Evolutionary conservation across 441 rosid species (phyloP), one percentile per base, ranked within the genome.

Genomic region (Isatis lusitanica): DNA sequence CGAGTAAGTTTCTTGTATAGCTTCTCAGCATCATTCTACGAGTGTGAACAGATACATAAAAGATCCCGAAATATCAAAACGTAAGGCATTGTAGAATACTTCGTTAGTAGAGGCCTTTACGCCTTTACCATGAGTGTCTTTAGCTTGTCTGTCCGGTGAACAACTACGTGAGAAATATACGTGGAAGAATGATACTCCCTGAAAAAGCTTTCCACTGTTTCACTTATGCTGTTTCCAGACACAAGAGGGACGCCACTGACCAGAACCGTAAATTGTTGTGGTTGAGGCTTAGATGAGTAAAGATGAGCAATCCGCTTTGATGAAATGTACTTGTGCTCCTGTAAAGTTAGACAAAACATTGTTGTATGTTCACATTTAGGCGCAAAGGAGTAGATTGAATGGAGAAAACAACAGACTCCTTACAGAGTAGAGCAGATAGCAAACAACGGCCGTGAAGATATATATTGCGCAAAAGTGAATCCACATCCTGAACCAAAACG

Each of bases 401-500:
- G 59, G 59, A 38, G 55, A 8, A 53, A 57, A 50, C 43, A 78
- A 72, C 12, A 35, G 55, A 53, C 53, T 40, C 82, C 97, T 92
- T 83, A 94, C 98, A 68, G n/a, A 52, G 79, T 87, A 90, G 63
- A 94, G 97, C 70, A 94, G 90, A 83, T 78, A 89, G 91, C 99
- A 92, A 74, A 94, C 98, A 79, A 86, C 81, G 42, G 82, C 92
- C 0, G 99, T 89, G 81, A 94, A 86, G 74, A 88, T 65, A 83
- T 94, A 94, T 73, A 85, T 90, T 59, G 99, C 97, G 74, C 86
- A 86, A 77, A 94, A 94, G 88, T 92, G 99, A 78, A 90, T 68
- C 99, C 98, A 94, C 74, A 94, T 75, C 99, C 99, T 94, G 82
- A 78, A 85, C 69, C 71, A 80, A 70, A 67, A 63, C 52, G 66